Evolutionary conservation across 1,284 basidiomycete genomes (phyloP), one percentile per base, ranked within the genome.

Genomic region (Albatrellus sp.): DNA sequence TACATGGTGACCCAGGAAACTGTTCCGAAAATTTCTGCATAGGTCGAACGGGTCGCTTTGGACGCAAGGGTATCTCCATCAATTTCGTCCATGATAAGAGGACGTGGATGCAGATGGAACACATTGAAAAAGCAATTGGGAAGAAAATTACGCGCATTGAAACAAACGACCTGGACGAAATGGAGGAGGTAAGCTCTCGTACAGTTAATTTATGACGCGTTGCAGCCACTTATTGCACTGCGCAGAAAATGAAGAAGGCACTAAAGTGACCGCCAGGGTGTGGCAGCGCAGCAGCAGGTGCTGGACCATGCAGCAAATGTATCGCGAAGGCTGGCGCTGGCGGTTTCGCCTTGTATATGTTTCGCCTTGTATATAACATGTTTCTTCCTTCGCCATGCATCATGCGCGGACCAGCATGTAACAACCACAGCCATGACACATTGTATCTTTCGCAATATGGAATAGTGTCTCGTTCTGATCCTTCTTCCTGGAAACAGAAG

Each of bases 11-110:
- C 6, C 12, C 37, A 5, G n/a, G 13, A 38, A 12, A 29, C 43
- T 48, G 36, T 40, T 32, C 34, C 46, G 39, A 16, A 37, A n/a
- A 13, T 43, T n/a, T 29, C 29, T 11, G 6, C 41, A 2, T 36
- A 92, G 90, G 91, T 45, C 87, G 92, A 45, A 97, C 92, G 40
- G 92, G 93, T 49, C 84, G 92, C 40, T 97, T 97, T 61, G 92
- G 92, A 44, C 80, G 93, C 45, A 91, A 90, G 61, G 92, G 93
- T 7, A 86, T 94, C 47, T 90, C 91, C n/a, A 86, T 97, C 58
- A 94, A 94, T 60, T 97, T 97, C 57, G 90, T 94, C 16, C 89
- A 94, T 60, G 82, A 96, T 65, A 70, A 80, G 57, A 69, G 70
- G 60, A 91, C 90, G 6, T 89, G 82, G 77, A 52, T 73, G 53